Conservation (phyloP, 305 asterid genomes). For the Solanum hybrid region DNA sequence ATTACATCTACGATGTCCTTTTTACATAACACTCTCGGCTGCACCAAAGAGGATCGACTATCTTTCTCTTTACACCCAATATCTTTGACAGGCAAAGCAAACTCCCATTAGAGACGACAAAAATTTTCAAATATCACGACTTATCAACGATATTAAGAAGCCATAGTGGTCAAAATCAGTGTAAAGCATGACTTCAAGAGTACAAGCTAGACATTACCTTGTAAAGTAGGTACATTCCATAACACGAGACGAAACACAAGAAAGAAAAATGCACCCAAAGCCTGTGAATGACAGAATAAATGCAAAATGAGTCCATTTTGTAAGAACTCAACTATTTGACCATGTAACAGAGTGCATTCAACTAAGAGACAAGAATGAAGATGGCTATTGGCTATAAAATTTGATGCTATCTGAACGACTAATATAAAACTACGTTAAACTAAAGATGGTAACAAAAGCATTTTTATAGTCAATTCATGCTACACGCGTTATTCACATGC, state of each 20-base stretch:
- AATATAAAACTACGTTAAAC: neutral
- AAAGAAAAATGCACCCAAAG: constrained; percentile 90
- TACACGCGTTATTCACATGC: neutral
- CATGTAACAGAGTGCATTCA: neutral
- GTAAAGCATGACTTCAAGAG: neutral
- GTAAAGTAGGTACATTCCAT: constrained; percentile 75
- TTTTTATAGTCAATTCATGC: neutral
- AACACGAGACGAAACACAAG: constrained; percentile 64
- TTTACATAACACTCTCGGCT: neutral
- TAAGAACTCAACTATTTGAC: neutral
- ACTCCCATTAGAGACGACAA: neutral
- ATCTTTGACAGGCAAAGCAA: neutral
- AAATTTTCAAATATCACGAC: neutral
- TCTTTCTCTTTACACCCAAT: neutral
- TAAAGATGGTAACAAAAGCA: neutral
- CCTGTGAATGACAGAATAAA: constrained; percentile 37
- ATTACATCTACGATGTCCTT: neutral
- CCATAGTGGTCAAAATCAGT: neutral
- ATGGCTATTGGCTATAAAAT: neutral
- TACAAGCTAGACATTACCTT: constrained; percentile 38
- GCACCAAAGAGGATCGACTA: neutral
- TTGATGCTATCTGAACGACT: neutral
- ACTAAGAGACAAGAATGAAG: neutral
- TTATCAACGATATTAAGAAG: neutral
- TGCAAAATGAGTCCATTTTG: neutral